These are phyloP conservation scores for Drosera spatulata DNA, from an alignment of 179 eudicot species.

Conservation along the genomic window DNA sequence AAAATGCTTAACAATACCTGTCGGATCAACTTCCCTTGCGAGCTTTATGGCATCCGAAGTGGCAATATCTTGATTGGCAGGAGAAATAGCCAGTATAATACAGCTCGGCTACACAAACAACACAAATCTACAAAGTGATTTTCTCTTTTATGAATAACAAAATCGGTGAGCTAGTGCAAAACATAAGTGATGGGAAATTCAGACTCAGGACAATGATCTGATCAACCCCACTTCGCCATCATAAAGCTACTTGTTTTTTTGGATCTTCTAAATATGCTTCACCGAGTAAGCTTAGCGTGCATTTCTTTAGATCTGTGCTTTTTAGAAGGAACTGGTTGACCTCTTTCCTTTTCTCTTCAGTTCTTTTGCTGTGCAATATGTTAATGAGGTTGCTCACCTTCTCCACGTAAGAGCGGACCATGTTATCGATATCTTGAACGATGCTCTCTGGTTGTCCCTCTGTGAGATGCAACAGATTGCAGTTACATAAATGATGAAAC, in stretches of 20 bases:
- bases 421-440: slow-evolving; percentile 80
- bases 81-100: slow-evolving; percentile 90
- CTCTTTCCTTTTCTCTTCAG: no score
- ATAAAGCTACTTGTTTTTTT: no score
- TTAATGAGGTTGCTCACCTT: slow-evolving; percentile 36
- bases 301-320: no score
- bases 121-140: neutral
- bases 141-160: no score
- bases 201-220: no score
- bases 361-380: no score
- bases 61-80: slow-evolving; percentile 99
- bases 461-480: slow-evolving; percentile 14
- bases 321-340: no score
- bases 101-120: slow-evolving; percentile 78
- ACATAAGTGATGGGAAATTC: no score
- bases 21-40: slow-evolving; percentile 93
- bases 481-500: neutral
- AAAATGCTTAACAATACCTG: slow-evolving; percentile 26
- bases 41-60: slow-evolving; percentile 99
- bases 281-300: no score
- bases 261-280: no score
- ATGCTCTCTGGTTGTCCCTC: slow-evolving; percentile 86
- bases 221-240: no score
- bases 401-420: slow-evolving; percentile 93
- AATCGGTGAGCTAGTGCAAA: no score